Conservation (phyloP, 2,329 filamentous ascomycete genomes). For the Venturia effusa region DNA sequence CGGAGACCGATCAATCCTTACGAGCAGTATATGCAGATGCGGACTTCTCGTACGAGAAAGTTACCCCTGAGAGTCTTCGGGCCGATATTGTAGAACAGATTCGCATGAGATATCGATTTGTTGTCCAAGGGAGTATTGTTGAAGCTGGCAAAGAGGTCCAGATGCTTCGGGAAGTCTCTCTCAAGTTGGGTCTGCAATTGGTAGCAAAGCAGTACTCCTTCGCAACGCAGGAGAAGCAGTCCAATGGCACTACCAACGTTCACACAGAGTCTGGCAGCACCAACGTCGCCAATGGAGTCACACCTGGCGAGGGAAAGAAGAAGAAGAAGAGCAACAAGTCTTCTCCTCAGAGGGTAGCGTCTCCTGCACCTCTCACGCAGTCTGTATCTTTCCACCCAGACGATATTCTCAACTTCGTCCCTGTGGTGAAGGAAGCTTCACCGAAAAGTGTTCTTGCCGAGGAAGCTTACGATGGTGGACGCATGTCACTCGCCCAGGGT, state of each 20-base stretch:
- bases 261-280: neutral
- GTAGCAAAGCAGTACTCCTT: constrained; percentile 69
- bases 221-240: constrained; percentile 23
- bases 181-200: constrained; percentile 86
- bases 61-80: constrained; percentile 63
- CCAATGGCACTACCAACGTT: constrained; percentile 14
- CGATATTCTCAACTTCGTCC: constrained; percentile 87
- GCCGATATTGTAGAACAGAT: constrained; percentile 63
- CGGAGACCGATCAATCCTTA: constrained; percentile 66
- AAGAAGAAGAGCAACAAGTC: constrained; percentile 46
- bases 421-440: constrained; percentile 85
- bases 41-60: constrained; percentile 69
- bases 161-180: constrained; percentile 74
- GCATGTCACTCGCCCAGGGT: constrained; percentile 89
- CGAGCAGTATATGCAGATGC: constrained; percentile 69
- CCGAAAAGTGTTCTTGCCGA: constrained; percentile 68
- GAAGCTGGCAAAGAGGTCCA: constrained; percentile 62
- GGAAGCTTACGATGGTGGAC: constrained; percentile 89
- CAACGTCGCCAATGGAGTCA: constrained; percentile 13
- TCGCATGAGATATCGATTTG: constrained; percentile 63
- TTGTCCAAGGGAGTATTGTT: constrained; percentile 58
- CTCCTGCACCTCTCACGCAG: constrained; percentile 35
- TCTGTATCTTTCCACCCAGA: constrained; percentile 64
- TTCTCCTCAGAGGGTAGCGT: constrained; percentile 35
- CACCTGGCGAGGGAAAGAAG: constrained; percentile 34